Evolutionary conservation across 2,329 filamentous ascomycete species (phyloP).

Genomic region (Sarocladium oryzae): DNA sequence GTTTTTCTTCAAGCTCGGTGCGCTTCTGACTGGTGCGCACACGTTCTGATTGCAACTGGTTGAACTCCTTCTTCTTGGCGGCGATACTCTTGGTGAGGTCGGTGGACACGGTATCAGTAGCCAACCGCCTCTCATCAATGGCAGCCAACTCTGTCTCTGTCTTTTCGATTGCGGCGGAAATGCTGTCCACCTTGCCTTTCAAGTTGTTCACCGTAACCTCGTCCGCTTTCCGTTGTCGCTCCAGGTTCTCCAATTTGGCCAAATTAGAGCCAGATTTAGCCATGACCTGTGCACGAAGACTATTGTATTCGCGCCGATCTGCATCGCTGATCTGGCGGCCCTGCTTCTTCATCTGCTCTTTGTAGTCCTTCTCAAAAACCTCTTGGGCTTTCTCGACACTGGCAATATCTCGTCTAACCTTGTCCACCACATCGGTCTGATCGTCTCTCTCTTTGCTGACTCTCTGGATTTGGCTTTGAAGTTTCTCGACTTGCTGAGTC

Average conservation of each 20-base stretch:
- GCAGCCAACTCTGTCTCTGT: constrained; percentile 64
- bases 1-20: constrained; percentile 87
- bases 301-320: constrained; percentile 86
- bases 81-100: constrained; percentile 73
- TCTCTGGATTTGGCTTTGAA: constrained; percentile 60
- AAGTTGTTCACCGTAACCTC: constrained; percentile 85
- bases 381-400: constrained; percentile 85
- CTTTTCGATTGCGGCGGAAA: constrained; percentile 66
- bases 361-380: constrained; percentile 83
- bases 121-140: constrained; percentile 61
- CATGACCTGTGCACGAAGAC: constrained; percentile 76
- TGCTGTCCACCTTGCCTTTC: constrained; percentile 78
- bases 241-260: constrained; percentile 76
- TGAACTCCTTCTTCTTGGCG: constrained; percentile 83
- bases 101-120: constrained; percentile 56
- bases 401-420: constrained; percentile 72
- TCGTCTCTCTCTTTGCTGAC: constrained; percentile 71
- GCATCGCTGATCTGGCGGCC: constrained; percentile 79
- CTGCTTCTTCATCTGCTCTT: constrained; percentile 75
- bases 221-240: constrained; percentile 83
- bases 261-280: constrained; percentile 76
- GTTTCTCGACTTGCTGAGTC: constrained; percentile 60
- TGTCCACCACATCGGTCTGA: constrained; percentile 61
- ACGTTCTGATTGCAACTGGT: constrained; percentile 76
- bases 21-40: constrained; percentile 73